These are phyloP conservation scores for Mortierella sp. DNA, from an alignment of 371 early-diverging fungal genomes.

Conservation along the genomic window DNA sequence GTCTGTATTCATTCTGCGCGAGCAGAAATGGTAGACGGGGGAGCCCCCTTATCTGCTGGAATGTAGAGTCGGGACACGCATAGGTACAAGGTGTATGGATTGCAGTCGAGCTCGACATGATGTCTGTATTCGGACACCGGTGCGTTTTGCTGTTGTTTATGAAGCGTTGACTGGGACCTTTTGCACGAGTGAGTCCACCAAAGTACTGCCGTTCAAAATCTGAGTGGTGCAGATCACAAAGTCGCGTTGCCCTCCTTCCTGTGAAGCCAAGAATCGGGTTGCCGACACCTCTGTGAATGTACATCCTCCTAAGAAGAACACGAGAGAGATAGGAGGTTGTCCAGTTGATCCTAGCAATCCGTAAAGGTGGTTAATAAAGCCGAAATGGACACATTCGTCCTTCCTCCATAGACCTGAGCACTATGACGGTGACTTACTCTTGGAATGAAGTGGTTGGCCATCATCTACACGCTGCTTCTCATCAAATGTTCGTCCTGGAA, in stretches of 20 bases:
- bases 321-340: slow-evolving; percentile 78
- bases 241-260: slow-evolving; percentile 82
- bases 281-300: slow-evolving; percentile 93
- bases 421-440: slow-evolving; percentile 54
- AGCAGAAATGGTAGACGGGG: no score
- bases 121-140: no score
- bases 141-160: background rate
- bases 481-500: slow-evolving; percentile 87
- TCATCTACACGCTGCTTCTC: slow-evolving; percentile 75
- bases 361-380: background rate
- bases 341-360: slow-evolving; percentile 54
- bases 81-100: no score
- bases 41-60: no score
- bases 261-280: slow-evolving; percentile 83
- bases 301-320: slow-evolving; percentile 97
- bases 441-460: slow-evolving; percentile 58
- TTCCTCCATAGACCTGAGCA: background rate
- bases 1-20: no score
- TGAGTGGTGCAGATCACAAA: slow-evolving; percentile 90
- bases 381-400: background rate
- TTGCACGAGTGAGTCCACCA: slow-evolving; percentile 72
- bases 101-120: no score
- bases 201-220: slow-evolving; percentile 83
- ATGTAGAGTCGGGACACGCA: no score
- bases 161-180: slow-evolving; percentile 41